These are phyloP conservation scores for Astrephomene gubernaculifera DNA, from an alignment of 139 green algal genomes.

Conservation along the genomic window DNA sequence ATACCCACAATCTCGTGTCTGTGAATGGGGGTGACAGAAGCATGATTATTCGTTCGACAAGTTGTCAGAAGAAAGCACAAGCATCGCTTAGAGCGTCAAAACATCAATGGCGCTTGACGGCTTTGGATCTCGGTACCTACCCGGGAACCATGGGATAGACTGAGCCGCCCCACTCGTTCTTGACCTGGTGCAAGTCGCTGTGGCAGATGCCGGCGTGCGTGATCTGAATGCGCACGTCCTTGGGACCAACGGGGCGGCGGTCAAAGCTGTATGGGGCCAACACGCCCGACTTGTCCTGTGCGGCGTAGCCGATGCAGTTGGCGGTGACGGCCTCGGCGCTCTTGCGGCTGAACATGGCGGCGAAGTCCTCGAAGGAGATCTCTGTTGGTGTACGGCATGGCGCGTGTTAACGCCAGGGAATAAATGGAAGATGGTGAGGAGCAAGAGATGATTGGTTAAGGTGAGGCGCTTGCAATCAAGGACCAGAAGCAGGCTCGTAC, in stretches of 20 bases:
- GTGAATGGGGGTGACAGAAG: not conserved
- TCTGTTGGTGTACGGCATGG: too few relatives aligned
- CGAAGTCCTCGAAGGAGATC: constrained; percentile 29
- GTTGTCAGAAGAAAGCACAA: too few relatives aligned
- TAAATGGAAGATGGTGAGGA: too few relatives aligned
- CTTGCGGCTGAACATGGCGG: constrained; percentile 7
- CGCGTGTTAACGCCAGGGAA: too few relatives aligned
- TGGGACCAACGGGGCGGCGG: constrained; percentile 51
- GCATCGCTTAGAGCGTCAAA: too few relatives aligned
- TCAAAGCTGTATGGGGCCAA: constrained; percentile 74
- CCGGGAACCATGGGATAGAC: constrained; percentile 79
- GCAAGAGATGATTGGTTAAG: too few relatives aligned
- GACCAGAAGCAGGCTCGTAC: too few relatives aligned
- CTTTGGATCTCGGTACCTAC: too few relatives aligned
- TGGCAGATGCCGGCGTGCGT: constrained; percentile 83
- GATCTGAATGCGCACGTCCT: constrained; percentile 78
- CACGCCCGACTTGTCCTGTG: constrained; percentile 56
- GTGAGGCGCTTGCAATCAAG: too few relatives aligned
- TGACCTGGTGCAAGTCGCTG: constrained; percentile 82
- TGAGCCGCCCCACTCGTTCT: constrained; percentile 72
- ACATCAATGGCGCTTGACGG: too few relatives aligned
- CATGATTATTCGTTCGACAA: too few relatives aligned
- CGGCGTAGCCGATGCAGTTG: constrained; percentile 77
- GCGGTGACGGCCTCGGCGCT: constrained; percentile 9
- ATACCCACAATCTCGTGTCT: constrained; percentile 91